Conservation (phyloP, 345 rosid species). For the Anastatica hierochuntica region DNA sequence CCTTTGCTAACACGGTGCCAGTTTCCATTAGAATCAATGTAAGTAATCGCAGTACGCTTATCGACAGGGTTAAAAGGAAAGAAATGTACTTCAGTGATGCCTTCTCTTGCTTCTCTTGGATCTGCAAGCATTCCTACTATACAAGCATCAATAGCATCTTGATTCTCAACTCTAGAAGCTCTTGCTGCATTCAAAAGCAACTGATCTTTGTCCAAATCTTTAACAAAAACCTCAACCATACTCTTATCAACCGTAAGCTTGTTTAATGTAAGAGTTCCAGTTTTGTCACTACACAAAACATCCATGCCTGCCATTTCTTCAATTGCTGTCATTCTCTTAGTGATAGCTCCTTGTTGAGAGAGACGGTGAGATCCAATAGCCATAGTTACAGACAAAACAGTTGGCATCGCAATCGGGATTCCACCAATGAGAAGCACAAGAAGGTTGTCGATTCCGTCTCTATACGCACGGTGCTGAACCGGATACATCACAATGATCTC, state of each 20-base stretch:
- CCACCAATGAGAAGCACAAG: slow-evolving; percentile 87
- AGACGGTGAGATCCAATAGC: slow-evolving; percentile 81
- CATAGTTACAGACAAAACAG: slow-evolving; percentile 88
- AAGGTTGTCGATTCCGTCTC: slow-evolving; percentile 77
- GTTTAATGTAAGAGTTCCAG: slow-evolving; percentile 79
- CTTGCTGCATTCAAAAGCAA: slow-evolving; percentile 67
- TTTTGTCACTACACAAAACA: slow-evolving; percentile 83
- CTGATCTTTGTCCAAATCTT: slow-evolving; percentile 58
- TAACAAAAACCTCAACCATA: slow-evolving; percentile 69
- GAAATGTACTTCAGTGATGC: no score
- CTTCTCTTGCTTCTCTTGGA: no score
- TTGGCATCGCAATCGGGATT: slow-evolving; percentile 94
- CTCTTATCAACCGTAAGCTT: slow-evolving; percentile 63
- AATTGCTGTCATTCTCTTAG: slow-evolving; percentile 91
- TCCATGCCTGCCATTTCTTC: slow-evolving; percentile 96
- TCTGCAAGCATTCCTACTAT: slow-evolving; percentile 84
- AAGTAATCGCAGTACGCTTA: slow-evolving; percentile 84
- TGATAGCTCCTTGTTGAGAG: slow-evolving; percentile 84
- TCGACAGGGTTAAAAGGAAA: slow-evolving; percentile 72
- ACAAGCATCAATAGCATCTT: slow-evolving; percentile 87
- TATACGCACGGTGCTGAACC: slow-evolving; percentile 61
- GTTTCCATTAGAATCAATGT: slow-evolving; percentile 53
- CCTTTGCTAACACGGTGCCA: slow-evolving; percentile 87
- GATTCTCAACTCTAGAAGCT: slow-evolving; percentile 81
- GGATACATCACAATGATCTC: slow-evolving; percentile 89